Conservation (phyloP, 495 filamentous ascomycete species). For the Neurospora sp. region DNA sequence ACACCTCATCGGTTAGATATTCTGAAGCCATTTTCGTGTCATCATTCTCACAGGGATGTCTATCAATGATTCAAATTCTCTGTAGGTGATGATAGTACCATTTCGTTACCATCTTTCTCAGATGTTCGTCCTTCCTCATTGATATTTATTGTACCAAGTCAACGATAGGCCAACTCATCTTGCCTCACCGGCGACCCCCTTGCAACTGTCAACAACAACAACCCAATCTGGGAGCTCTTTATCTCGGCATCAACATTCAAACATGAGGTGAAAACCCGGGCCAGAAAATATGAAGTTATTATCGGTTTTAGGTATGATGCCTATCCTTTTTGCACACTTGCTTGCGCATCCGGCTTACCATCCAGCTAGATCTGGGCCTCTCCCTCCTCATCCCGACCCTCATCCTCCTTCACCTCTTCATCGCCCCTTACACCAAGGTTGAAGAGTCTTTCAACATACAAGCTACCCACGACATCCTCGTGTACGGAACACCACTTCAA, state of each 20-base stretch:
- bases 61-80: too few species aligned
- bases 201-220: background rate
- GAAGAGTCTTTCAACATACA: conserved; percentile 99
- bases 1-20: background rate
- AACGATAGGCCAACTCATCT: background rate
- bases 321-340: background rate
- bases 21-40: too few species aligned
- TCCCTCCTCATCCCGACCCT: conserved; percentile 50
- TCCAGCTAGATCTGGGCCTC: conserved; percentile 38
- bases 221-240: background rate
- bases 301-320: background rate
- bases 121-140: background rate
- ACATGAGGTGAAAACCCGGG: background rate
- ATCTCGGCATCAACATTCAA: background rate
- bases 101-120: too few species aligned
- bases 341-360: background rate
- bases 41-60: too few species aligned
- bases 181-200: background rate
- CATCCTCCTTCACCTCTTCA: conserved; percentile 64
- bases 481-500: conserved; percentile 59
- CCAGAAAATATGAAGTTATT: background rate
- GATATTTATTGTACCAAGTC: background rate
- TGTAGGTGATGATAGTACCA: too few species aligned
- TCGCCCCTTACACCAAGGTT: conserved; percentile 92
- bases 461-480: conserved; percentile 81